These are phyloP conservation scores for Salvia miltiorrhiza DNA, from an alignment of 257 asterid species.

Conservation along the genomic window DNA sequence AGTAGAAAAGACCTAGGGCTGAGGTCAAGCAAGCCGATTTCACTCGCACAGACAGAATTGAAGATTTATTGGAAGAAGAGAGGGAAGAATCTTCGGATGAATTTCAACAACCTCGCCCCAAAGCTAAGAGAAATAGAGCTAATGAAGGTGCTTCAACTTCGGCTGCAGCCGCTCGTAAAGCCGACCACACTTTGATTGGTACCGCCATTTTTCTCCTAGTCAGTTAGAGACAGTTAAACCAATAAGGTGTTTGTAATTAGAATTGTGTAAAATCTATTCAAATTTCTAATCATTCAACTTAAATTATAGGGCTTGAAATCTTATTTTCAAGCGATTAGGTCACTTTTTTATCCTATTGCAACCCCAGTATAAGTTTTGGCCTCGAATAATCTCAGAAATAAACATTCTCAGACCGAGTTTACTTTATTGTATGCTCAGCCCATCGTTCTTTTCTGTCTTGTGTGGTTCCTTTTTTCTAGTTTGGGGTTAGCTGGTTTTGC, in stretches of 20 bases:
- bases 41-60: constrained; percentile 39
- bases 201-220: constrained; percentile 5
- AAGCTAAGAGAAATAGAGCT: constrained; percentile 55
- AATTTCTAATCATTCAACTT: background rate
- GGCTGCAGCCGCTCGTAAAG: constrained; percentile 38
- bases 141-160: constrained; percentile 62
- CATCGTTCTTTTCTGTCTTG: background rate
- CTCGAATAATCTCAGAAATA: background rate
- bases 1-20: constrained; percentile 81
- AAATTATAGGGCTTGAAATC: background rate
- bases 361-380: background rate
- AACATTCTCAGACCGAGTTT: background rate
- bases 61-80: constrained; percentile 59
- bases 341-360: background rate
- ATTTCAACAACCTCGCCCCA: constrained; percentile 59
- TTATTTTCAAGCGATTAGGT: background rate
- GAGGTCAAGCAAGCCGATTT: constrained; percentile 43
- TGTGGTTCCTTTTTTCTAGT: background rate
- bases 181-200: constrained; percentile 68
- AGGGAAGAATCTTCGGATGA: constrained; percentile 80
- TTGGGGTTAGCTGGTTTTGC: constrained; percentile 8
- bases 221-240: background rate
- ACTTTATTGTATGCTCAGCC: background rate
- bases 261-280: background rate
- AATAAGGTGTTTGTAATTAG: constrained; percentile 11